These are phyloP conservation scores for Gypsophila paniculata DNA, from an alignment of 179 eudicot species.

Conservation along the genomic window DNA sequence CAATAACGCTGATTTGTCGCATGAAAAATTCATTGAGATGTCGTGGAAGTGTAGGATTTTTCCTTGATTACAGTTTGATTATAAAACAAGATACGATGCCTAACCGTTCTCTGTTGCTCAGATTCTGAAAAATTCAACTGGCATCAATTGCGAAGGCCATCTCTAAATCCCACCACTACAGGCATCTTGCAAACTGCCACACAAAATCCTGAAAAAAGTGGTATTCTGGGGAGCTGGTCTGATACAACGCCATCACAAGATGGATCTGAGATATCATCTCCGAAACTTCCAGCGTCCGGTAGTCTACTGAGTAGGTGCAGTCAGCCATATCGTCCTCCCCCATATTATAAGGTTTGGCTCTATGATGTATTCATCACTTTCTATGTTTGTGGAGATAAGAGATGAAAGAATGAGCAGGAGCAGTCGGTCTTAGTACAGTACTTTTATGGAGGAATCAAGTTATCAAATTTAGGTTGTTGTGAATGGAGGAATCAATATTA, in stretches of 20 bases:
- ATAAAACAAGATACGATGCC: neutral
- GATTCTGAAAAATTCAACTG: conserved; percentile 12
- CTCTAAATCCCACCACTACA: conserved; percentile 17
- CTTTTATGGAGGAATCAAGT: neutral
- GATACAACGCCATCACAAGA: conserved; percentile 11
- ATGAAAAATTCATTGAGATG: no score
- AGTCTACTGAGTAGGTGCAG: conserved; percentile 31
- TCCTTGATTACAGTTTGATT: conserved; percentile 4
- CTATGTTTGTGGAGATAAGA: conserved; percentile 12
- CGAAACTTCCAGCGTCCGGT: conserved; percentile 22
- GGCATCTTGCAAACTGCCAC: conserved; percentile 14
- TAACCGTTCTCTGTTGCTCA: conserved; percentile 15
- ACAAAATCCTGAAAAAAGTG: conserved; percentile 18
- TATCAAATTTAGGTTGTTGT: neutral
- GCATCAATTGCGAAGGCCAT: conserved; percentile 10
- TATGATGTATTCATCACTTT: neutral
- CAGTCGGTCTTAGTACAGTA: conserved; percentile 11
- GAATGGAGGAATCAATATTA: neutral
- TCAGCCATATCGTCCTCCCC: conserved; percentile 40
- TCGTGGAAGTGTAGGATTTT: neutral
- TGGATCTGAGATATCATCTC: conserved; percentile 21
- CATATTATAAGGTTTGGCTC: conserved; percentile 30
- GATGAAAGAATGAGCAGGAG: conserved; percentile 11
- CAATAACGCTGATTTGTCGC: no score
- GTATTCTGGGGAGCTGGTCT: conserved; percentile 33